Percentiles rank a stretch among this genome's conserved stretches.
These are phyloP conservation scores for Monascus purpureus DNA, from an alignment of 495 filamentous ascomycete species.

Conservation along the genomic window DNA sequence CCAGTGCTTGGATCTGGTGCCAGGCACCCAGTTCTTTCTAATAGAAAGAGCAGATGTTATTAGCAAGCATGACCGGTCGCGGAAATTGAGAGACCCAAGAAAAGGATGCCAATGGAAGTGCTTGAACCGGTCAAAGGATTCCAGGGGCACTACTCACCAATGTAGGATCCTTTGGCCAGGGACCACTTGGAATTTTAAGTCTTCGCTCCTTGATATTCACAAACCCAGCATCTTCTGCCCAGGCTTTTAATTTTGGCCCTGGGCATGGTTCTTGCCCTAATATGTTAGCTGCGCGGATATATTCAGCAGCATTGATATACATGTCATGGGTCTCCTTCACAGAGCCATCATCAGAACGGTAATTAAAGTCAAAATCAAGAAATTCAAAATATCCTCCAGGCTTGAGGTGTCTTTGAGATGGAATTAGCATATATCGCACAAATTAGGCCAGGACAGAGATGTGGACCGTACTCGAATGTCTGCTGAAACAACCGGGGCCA, in stretches of 20 bases:
- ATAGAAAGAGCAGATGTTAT: too few species aligned
- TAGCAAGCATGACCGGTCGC: too few species aligned
- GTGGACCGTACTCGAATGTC: slow-evolving; percentile 9
- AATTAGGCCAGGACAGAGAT: neutral
- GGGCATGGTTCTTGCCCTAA: slow-evolving; percentile 5
- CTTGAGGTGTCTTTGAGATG: slow-evolving; percentile 17
- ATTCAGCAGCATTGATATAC: slow-evolving; percentile 9
- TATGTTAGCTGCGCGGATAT: slow-evolving; percentile 4
- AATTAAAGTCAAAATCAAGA: slow-evolving; percentile 18
- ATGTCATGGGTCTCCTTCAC: slow-evolving; percentile 20
- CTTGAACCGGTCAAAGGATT: too few species aligned
- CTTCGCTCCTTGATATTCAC: slow-evolving; percentile 5
- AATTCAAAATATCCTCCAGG: slow-evolving; percentile 30
- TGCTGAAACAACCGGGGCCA: slow-evolving; percentile 10
- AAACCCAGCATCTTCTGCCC: slow-evolving; percentile 9
- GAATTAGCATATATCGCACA: slow-evolving; percentile 1
- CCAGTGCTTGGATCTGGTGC: neutral
- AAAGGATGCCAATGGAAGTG: too few species aligned
- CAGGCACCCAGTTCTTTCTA: slow-evolving; percentile 7
- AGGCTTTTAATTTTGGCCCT: slow-evolving; percentile 2
- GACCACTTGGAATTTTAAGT: slow-evolving; percentile 7
- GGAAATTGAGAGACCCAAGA: too few species aligned
- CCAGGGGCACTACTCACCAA: neutral
- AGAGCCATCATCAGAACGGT: slow-evolving; percentile 14
- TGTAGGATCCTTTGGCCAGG: slow-evolving; percentile 8